Percentiles rank a stretch among this genome's conserved stretches.
Evolutionary conservation across 2,329 filamentous ascomycete genomes (phyloP).

Genomic region (Aspergillus fijiensis): DNA sequence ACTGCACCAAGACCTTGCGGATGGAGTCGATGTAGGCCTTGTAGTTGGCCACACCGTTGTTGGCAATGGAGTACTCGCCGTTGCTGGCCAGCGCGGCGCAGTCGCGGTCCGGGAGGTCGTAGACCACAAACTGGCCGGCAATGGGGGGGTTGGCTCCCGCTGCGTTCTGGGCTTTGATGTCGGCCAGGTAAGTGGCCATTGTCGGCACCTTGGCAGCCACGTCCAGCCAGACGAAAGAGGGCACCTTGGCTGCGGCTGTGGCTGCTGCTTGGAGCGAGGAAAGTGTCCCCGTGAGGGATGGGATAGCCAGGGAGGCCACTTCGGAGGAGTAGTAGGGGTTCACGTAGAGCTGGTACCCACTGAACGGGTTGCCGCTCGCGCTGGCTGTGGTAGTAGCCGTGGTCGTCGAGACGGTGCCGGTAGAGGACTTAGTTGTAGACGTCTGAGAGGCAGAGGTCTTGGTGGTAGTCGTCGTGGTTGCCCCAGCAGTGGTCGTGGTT

Average conservation of each 20-base stretch:
- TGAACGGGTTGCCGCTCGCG: slow-evolving; percentile 52
- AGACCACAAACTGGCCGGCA: slow-evolving; percentile 58
- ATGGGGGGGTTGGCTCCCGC: slow-evolving; percentile 50
- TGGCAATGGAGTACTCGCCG: slow-evolving; percentile 58
- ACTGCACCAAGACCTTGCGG: slow-evolving; percentile 51
- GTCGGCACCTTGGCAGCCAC: slow-evolving; percentile 50
- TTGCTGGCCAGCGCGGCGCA: slow-evolving; percentile 64
- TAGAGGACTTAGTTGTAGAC: neutral
- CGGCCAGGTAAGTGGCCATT: slow-evolving; percentile 49
- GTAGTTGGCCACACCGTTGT: slow-evolving; percentile 53
- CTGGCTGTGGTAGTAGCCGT: slow-evolving; percentile 19
- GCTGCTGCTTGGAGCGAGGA: slow-evolving; percentile 52
- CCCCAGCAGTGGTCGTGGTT: neutral
- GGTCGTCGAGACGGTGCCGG: neutral
- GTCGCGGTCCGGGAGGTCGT: slow-evolving; percentile 64
- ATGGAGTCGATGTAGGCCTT: slow-evolving; percentile 58
- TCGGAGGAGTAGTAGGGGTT: slow-evolving; percentile 57
- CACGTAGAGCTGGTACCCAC: slow-evolving; percentile 51
- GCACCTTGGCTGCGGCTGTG: slow-evolving; percentile 49
- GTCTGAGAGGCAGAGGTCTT: neutral
- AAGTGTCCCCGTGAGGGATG: slow-evolving; percentile 54
- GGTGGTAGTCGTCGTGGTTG: neutral
- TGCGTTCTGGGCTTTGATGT: slow-evolving; percentile 50
- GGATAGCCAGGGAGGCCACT: slow-evolving; percentile 58
- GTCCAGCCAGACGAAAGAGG: slow-evolving; percentile 56